A percentile compares a stretch with the other conserved stretches of the same genome.
These are phyloP conservation scores for Asterochloris erici DNA, from an alignment of 139 green algal species.

Conservation along the genomic window DNA sequence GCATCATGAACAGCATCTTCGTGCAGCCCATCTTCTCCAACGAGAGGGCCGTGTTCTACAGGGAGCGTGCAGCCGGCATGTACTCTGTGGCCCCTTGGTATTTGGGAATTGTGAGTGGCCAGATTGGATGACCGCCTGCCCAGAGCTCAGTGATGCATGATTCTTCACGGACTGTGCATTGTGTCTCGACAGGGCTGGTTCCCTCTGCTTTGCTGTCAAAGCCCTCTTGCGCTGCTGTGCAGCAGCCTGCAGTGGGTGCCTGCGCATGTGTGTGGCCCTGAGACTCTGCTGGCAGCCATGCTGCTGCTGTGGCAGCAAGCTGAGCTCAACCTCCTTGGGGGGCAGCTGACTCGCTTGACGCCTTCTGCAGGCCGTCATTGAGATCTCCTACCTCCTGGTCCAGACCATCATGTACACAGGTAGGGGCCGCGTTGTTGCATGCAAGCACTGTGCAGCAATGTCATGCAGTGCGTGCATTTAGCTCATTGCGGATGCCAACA, in stretches of 20 bases:
- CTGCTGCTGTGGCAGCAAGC: background rate
- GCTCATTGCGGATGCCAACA: too few species aligned
- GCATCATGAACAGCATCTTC: conserved; percentile 53
- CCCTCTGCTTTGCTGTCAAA: too few species aligned
- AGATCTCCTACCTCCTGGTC: conserved; percentile 8
- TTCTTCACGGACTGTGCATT: too few species aligned
- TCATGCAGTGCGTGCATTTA: too few species aligned
- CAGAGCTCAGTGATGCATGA: too few species aligned
- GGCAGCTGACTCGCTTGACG: background rate
- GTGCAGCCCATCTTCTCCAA: conserved; percentile 44
- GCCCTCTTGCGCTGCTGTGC: too few species aligned
- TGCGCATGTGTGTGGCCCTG: background rate
- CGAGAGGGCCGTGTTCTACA: conserved; percentile 60
- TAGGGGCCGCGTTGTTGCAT: conserved; percentile 37
- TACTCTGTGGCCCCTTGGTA: conserved; percentile 19
- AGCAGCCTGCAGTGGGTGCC: background rate
- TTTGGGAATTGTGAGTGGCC: background rate
- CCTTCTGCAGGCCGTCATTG: conserved; percentile 10
- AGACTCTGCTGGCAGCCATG: background rate
- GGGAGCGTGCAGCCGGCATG: conserved; percentile 37
- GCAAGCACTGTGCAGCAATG: too few species aligned
- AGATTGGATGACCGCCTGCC: too few species aligned
- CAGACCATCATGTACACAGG: conserved; percentile 40
- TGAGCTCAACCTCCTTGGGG: background rate
- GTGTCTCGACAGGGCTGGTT: too few species aligned